Conservation (phyloP, 257 asterid species). For the Pogostemon cablin region DNA sequence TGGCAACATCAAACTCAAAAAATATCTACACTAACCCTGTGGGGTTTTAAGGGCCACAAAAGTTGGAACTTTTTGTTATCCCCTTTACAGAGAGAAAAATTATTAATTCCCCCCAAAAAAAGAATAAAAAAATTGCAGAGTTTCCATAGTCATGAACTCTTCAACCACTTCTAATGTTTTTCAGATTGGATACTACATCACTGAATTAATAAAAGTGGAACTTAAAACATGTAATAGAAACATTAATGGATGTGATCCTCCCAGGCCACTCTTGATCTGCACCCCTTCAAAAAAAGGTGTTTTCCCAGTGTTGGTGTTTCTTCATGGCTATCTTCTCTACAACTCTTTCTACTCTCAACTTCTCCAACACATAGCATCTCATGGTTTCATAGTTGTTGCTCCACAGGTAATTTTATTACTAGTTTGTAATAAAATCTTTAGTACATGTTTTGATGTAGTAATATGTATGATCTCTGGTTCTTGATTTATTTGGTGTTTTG, state of each 20-base stretch:
- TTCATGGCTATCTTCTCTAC: slow-evolving; percentile 82
- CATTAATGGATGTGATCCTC: slow-evolving; percentile 40
- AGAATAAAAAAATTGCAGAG: neutral
- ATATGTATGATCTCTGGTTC: neutral
- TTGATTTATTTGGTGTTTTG: neutral
- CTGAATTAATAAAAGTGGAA: slow-evolving; percentile 44
- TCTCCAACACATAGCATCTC: slow-evolving; percentile 73
- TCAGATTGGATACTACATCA: slow-evolving; percentile 44
- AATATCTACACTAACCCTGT: slow-evolving; percentile 28
- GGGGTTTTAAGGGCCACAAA: slow-evolving; percentile 39
- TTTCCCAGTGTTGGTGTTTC: slow-evolving; percentile 67
- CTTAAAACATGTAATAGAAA: slow-evolving; percentile 25
- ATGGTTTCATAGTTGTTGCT: slow-evolving; percentile 80
- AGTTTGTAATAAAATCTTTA: neutral
- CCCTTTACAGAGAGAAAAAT: slow-evolving; percentile 13
- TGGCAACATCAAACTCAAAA: slow-evolving; percentile 20
- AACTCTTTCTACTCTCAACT: slow-evolving; percentile 89
- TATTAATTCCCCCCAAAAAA: slow-evolving; percentile 8
- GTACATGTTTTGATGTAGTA: neutral
- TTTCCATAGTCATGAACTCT: slow-evolving; percentile 36
- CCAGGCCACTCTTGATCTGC: slow-evolving; percentile 64
- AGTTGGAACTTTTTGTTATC: slow-evolving; percentile 28
- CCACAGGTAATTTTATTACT: slow-evolving; percentile 63
- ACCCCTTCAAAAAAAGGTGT: slow-evolving; percentile 59
- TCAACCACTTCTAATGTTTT: slow-evolving; percentile 44